Evolutionary conservation across 2,329 filamentous ascomycete genomes (phyloP), one percentile per base, ranked within the genome.

Genomic region (Pyrenophora graminea): DNA sequence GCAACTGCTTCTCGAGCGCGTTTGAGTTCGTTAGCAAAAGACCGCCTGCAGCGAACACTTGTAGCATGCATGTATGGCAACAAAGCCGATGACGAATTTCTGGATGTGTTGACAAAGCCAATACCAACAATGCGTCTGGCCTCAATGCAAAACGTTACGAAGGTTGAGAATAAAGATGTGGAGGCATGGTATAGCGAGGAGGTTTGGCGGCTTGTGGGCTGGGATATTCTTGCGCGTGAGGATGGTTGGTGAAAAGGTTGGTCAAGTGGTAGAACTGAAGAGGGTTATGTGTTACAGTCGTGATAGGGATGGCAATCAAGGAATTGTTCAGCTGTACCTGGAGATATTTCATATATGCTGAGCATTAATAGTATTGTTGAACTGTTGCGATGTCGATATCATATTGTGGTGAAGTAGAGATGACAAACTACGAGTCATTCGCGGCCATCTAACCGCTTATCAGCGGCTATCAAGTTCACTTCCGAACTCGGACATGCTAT

Each of bases 171-270:
- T 23, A 62, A 70, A 13, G 67, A 77, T 7, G 72, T 78, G 4
- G 61, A 75, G 3, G 77, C 82, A 13, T 84, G 81, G 80, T 85
- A 83, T 58, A 75, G 77, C 45, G 75, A 76, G 48, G 79, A 84
- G 56, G 66, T 85, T 2, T 86, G 83, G 83, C 69, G 74, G 45
- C 62, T 85, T 45, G 61, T 85, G 6, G 83, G 83, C 0, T 85
- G 83, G 82, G 81, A 85, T 42, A 69, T 81, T 5, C 62, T 81
- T 15, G 59, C 62, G 3, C 57, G 49, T 10, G 62, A 66, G 10
- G 38, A 48, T 19, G 59, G 50, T 10, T 64, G 56, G 62, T 58
- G 40, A 57, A 25, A 25, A 23, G 3, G 6, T 34, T 4, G 17
- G 4, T 25, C 8, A 9, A 9, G 6, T 7, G 23, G 23, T 25